Percentiles rank a stretch among this genome's conserved stretches.
These are phyloP conservation scores for Claviceps sp. DNA, from an alignment of 2,329 filamentous ascomycete genomes.

Conservation along the genomic window DNA sequence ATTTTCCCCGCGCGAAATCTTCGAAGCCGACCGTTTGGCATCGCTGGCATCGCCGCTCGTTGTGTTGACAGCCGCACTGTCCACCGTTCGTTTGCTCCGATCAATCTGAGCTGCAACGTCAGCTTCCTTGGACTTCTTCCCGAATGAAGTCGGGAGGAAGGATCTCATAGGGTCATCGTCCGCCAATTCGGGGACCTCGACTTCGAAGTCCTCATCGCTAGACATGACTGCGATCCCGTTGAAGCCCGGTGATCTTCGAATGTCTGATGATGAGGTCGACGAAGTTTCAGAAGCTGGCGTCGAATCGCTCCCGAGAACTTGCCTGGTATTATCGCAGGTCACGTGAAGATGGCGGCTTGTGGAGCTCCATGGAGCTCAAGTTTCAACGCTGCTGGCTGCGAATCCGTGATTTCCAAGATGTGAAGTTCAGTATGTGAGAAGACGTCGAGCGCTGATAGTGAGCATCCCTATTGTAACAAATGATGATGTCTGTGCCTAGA, in stretches of 20 bases:
- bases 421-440: too few species aligned
- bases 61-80: not conserved
- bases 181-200: slow-evolving; percentile 40
- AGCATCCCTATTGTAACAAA: too few species aligned
- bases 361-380: not conserved
- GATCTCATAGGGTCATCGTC: slow-evolving; percentile 58
- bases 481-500: too few species aligned
- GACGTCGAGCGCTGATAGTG: too few species aligned
- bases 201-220: slow-evolving; percentile 45
- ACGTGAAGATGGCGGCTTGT: not conserved
- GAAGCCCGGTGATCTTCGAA: not conserved
- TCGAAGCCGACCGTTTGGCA: slow-evolving; percentile 7
- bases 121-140: slow-evolving; percentile 61
- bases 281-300: not conserved
- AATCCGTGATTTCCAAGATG: too few species aligned
- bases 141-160: slow-evolving; percentile 73
- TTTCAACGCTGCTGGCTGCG: too few species aligned
- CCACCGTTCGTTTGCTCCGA: slow-evolving; percentile 49
- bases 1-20: slow-evolving; percentile 6
- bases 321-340: not conserved
- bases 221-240: slow-evolving; percentile 29
- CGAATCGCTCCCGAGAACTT: not conserved
- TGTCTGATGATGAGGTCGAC: not conserved
- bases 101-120: slow-evolving; percentile 73
- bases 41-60: slow-evolving; percentile 3